Base-by-base conservation (phyloP, 441 rosid species). In the Arabidopsis hybrid region DNA sequence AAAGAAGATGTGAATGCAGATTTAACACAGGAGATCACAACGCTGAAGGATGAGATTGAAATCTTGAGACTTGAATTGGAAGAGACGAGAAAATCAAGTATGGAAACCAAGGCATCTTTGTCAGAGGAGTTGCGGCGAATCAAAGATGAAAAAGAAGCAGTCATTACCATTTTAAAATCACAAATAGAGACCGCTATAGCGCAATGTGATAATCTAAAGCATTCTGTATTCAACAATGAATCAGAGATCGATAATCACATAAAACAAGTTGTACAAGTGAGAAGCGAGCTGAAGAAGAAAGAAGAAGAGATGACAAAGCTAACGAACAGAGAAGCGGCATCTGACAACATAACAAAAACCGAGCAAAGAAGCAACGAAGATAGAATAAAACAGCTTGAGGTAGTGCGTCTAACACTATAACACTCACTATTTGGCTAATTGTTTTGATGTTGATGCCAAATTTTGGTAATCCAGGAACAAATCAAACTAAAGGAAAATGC, bases 301-400 rank as follows among this genome's bases (percentile, higher is more conserved):
- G 88, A 86, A 47, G 91, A 86, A 52, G 83, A 79, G 17, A 13
- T 78, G 56, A 61, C 42, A 29, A 61, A 53, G 60, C 36, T 79
- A 29, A 92, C 88, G 82, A 92, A 88, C 86, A 87, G 26, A 81
- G 79, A 53, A 74, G 84, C 43, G 80, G 83, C 50, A 7, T 18
- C 2, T 42, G 1, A 7, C 65, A 61, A 62, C 43, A 82, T 75
- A 46, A 67, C 82, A 56, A 84, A 78, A 76, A 65, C 73, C 40
- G 51, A 60, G 34, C 31, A 9, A 16, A 35, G 76, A 50, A 60
- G 13, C 26, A 85, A 79, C 78, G 59, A 65, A 83, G 95, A 89
- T 73, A 88, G 75, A 75, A 80, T 86, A 68, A 83, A 77, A 78
- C 74, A 75, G 75, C 92, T 91, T 1, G 85, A 88, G 98, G 98